These are phyloP conservation scores for Lolium perenne DNA, from an alignment of 176 grass and related monocot species.

Conservation along the genomic window DNA sequence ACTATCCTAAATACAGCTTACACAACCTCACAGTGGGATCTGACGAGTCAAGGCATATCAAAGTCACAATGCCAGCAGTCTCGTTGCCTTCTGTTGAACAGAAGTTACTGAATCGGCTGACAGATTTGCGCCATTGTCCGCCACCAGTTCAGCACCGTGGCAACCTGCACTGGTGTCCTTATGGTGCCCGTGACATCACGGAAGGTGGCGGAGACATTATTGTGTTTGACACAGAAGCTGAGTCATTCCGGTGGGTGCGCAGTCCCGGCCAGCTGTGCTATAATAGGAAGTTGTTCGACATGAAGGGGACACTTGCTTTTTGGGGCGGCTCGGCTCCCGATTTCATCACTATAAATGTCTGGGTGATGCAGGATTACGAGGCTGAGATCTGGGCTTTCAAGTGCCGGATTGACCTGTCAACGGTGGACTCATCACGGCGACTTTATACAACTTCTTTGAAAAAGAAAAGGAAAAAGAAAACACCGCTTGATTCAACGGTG, in stretches of 20 bases:
- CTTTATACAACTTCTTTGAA: neutral
- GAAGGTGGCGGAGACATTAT: neutral
- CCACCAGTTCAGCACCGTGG: neutral
- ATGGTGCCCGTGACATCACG: neutral
- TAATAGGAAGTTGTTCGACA: neutral
- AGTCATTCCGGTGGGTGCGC: neutral
- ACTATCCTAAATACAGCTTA: neutral
- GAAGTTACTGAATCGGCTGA: neutral
- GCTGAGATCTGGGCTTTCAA: neutral
- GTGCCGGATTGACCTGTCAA: neutral
- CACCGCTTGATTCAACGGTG: neutral
- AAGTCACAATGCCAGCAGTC: neutral
- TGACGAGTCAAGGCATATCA: neutral
- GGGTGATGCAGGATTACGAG: constrained; percentile 6
- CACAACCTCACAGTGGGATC: neutral
- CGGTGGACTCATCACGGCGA: neutral
- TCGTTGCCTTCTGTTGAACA: neutral
- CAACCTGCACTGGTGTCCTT: neutral
- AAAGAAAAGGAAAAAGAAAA: neutral
- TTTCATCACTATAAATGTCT: neutral
- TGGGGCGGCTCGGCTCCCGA: neutral
- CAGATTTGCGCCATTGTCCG: neutral
- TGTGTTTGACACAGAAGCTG: constrained; percentile 14
- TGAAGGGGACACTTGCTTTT: neutral
- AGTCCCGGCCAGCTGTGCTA: neutral